A percentile compares a stretch with the other conserved stretches of the same genome.
These are phyloP conservation scores for Macrophomina pseudophaseolina DNA, from an alignment of 2,329 filamentous ascomycete species.

Conservation along the genomic window DNA sequence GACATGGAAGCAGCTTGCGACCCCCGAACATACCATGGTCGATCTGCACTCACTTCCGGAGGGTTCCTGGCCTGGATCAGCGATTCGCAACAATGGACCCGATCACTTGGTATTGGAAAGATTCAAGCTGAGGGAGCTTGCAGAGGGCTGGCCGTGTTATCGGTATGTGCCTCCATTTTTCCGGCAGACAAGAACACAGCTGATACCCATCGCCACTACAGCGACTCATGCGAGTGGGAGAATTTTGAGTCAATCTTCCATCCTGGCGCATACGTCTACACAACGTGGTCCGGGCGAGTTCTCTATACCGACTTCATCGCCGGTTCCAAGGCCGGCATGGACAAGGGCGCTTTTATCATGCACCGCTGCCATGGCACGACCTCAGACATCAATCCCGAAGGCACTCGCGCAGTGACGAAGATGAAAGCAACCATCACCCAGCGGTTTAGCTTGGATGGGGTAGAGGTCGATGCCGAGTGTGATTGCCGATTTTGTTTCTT, in stretches of 20 bases:
- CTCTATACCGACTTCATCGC: constrained; percentile 52
- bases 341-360: constrained; percentile 52
- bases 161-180: neutral
- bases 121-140: neutral
- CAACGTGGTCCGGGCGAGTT: constrained; percentile 55
- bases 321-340: constrained; percentile 48
- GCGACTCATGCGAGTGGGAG: constrained; percentile 58
- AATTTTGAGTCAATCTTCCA: constrained; percentile 59
- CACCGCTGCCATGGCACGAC: constrained; percentile 51
- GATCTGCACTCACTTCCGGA: neutral
- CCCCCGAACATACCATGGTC: too few species aligned
- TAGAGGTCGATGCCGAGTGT: constrained; percentile 53
- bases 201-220: neutral
- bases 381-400: constrained; percentile 50
- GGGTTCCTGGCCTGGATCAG: neutral
- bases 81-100: neutral
- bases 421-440: constrained; percentile 60
- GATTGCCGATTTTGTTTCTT: constrained; percentile 42
- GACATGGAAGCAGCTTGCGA: too few species aligned
- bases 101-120: neutral
- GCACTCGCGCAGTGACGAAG: constrained; percentile 52
- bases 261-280: constrained; percentile 55
- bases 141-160: neutral
- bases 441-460: constrained; percentile 49
- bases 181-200: neutral